phyloP scores from a whole-genome alignment of 495 filamentous ascomycete genomes.

The Podospora pseudoanserina region DNA sequence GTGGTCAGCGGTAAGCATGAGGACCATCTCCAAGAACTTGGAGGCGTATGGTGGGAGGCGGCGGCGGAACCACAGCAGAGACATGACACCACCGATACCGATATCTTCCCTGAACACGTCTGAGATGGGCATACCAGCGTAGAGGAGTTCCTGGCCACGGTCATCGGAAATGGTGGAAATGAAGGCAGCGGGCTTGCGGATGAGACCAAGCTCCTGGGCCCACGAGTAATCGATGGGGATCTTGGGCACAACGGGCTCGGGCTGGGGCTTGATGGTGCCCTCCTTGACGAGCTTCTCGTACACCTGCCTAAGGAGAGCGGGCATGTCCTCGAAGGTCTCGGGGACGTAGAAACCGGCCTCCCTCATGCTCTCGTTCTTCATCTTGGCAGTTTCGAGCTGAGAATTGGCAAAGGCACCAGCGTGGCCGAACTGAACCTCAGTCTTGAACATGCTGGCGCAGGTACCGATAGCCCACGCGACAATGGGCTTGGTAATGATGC shows the following conservation, averaged over 20 bases:
- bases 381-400: constrained; percentile 90
- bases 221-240: constrained; percentile 99
- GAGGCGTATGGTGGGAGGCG: constrained; percentile 92
- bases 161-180: constrained; percentile 99
- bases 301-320: constrained; percentile 65
- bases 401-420: constrained; percentile 99
- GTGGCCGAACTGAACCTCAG: constrained; percentile 98
- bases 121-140: constrained; percentile 98
- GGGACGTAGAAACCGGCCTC: constrained; percentile 91
- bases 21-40: constrained; percentile 99
- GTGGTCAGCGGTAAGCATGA: constrained; percentile 99
- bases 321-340: constrained; percentile 95
- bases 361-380: constrained; percentile 94
- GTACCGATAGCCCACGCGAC: constrained; percentile 99
- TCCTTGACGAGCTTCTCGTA: constrained; percentile 81
- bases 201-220: constrained; percentile 98
- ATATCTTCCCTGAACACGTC: constrained; percentile 99
- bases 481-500: constrained; percentile 93
- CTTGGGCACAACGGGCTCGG: constrained; percentile 93
- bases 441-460: constrained; percentile 99
- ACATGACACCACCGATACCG: constrained; percentile 99
- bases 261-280: constrained; percentile 76
- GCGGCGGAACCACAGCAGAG: constrained; percentile 98
- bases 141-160: constrained; percentile 98
- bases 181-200: constrained; percentile 99